Evolutionary conservation across 495 filamentous ascomycete genomes (phyloP), one percentile per base, ranked within the genome.

Genomic region (Terfezia boudieri): DNA sequence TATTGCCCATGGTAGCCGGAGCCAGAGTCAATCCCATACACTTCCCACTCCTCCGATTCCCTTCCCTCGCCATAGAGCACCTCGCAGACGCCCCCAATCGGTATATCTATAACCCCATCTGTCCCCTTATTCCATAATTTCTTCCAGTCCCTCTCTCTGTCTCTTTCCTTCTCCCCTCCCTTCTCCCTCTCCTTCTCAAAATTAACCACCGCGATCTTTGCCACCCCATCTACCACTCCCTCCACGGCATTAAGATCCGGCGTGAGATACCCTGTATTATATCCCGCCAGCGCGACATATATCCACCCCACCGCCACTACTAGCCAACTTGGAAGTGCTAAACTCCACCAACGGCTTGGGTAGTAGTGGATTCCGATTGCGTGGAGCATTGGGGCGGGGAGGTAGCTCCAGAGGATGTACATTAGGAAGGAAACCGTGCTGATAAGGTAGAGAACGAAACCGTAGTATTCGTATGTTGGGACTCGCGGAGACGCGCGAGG

Each of bases 401-500:
- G 80, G 66, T 86, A 96, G 11, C 84, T 82, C 90, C 92, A 98
- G 2, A 96, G 75, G 9, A 96, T 72, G 65, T 96, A 96, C 52
- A 94, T 81, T 26, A 88, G 66, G 65, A 95, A 96, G 1, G 75
- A 78, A 38, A 87, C 69, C 12, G 76, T 81, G 37, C 80, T 84
- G 61, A 84, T 81, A 26, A 98, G 74, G 66, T 98, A 96, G 26
- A 98, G 74, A 52, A 90, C 88, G 69, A 98, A 96, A 58, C 90
- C 90, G 66, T 98, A 96, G 74, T 98, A 98, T 64, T 98, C 90
- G 67, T 98, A 96, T 0, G 90, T 98, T 9, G 90, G 90, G 1
- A 96, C 87, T 60, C 87, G 88, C 0, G 90, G 90, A 48, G 81
- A 81, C 14, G 87, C 90, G 37, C 87, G 81, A 1, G 90, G 86